Conservation (phyloP, 768 basidiomycete genomes). For the Inosperma sp. region DNA sequence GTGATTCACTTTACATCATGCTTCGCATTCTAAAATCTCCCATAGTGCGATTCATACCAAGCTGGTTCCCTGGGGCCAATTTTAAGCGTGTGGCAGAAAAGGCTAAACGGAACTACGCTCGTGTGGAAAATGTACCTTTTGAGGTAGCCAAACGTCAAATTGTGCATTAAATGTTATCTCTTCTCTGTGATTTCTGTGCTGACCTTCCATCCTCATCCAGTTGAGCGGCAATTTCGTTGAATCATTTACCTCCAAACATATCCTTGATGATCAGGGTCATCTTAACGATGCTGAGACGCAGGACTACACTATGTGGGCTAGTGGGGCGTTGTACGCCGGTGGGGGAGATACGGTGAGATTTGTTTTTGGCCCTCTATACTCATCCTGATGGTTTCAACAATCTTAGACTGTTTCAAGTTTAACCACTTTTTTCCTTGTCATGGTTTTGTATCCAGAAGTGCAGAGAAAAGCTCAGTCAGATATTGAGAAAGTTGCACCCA, state of each 20-base stretch:
- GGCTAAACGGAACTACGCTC: slow-evolving; percentile 40
- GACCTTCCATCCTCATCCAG: slow-evolving; percentile 34
- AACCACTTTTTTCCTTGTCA: slow-evolving; percentile 38
- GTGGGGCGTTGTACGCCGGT: no score
- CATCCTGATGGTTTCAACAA: background rate
- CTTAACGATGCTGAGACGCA: no score
- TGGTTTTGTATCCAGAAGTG: slow-evolving; percentile 36
- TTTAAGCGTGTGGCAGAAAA: slow-evolving; percentile 46
- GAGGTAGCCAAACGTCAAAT: slow-evolving; percentile 41
- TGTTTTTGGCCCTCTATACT: background rate
- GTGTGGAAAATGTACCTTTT: slow-evolving; percentile 46
- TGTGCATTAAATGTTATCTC: slow-evolving; percentile 27
- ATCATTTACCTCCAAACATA: no score
- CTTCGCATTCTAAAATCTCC: background rate
- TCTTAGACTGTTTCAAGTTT: slow-evolving; percentile 37
- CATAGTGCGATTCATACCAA: slow-evolving; percentile 46
- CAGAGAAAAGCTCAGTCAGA: slow-evolving; percentile 40
- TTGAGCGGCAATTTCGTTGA: no score
- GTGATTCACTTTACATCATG: background rate
- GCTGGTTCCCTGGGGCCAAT: slow-evolving; percentile 56
- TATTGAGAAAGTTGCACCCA: no score
- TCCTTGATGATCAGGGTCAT: no score
- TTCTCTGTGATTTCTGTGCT: slow-evolving; percentile 27
- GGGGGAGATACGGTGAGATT: slow-evolving; percentile 21
- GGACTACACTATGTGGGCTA: no score